phyloP scores from a whole-genome alignment of 2,329 filamentous ascomycete species.

The Botrytis byssoidea region DNA sequence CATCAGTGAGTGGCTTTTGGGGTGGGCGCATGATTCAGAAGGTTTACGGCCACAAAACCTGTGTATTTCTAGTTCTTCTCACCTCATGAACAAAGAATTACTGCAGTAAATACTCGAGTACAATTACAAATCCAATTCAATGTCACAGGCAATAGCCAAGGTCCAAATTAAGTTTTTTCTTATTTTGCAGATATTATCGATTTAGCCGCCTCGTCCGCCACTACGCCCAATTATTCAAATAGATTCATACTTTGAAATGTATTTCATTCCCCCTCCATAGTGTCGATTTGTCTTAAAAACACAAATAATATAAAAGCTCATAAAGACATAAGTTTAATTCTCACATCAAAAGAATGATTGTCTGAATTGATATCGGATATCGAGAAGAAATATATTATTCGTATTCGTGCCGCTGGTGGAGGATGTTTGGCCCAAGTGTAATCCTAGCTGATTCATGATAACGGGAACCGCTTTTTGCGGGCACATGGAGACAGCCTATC shows the following conservation, averaged over 20 bases:
- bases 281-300: neutral
- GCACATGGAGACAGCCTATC: neutral
- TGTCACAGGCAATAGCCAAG: constrained; percentile 2
- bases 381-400: neutral
- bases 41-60: constrained; percentile 30
- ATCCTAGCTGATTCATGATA: neutral
- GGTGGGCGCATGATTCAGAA: constrained; percentile 28
- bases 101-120: constrained; percentile 10
- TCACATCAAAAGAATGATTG: neutral
- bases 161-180: constrained; percentile 8
- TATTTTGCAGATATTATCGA: neutral
- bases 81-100: constrained; percentile 31
- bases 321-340: neutral
- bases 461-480: neutral
- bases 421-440: neutral
- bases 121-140: constrained; percentile 6
- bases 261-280: neutral
- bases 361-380: neutral
- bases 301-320: neutral
- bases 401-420: neutral
- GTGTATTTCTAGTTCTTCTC: constrained; percentile 39
- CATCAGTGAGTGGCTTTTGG: constrained; percentile 30
- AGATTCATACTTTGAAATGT: neutral
- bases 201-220: constrained; percentile 21
- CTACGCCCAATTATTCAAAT: neutral